Evolutionary conservation across 768 basidiomycete genomes (phyloP).

Genomic region (Tylopilus cervinicoccineus): DNA sequence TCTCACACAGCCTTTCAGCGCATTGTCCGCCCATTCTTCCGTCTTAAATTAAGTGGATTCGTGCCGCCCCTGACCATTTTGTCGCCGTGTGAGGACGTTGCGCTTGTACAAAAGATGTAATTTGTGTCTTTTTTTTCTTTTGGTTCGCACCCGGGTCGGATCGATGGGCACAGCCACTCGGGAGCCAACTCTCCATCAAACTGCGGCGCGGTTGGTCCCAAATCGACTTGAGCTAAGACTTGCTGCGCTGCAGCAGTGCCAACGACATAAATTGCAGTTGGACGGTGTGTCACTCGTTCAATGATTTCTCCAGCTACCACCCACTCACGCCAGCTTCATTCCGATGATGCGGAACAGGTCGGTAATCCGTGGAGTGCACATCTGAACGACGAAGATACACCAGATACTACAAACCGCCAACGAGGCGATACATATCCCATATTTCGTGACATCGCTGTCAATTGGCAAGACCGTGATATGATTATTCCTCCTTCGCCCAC

Average conservation of each 20-base stretch:
- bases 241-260: neutral
- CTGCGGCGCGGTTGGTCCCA: neutral
- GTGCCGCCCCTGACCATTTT: no score
- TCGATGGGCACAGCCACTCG: neutral
- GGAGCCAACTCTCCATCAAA: neutral
- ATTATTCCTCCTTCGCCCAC: constrained; percentile 18
- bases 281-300: neutral
- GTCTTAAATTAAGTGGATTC: no score
- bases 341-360: constrained; percentile 1
- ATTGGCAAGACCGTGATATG: constrained; percentile 12
- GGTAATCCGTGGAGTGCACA: constrained; percentile 6
- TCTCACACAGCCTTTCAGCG: no score
- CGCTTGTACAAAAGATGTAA: no score
- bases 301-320: neutral
- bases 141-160: no score
- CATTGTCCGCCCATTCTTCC: no score
- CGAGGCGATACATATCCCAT: neutral
- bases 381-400: neutral
- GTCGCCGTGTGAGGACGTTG: no score
- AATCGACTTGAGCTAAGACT: neutral
- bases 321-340: constrained; percentile 3
- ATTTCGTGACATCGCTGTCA: neutral
- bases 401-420: neutral
- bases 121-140: no score
- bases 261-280: neutral